Conservation (phyloP, 129 eudicot genomes). For the Cynara cardunculus region DNA sequence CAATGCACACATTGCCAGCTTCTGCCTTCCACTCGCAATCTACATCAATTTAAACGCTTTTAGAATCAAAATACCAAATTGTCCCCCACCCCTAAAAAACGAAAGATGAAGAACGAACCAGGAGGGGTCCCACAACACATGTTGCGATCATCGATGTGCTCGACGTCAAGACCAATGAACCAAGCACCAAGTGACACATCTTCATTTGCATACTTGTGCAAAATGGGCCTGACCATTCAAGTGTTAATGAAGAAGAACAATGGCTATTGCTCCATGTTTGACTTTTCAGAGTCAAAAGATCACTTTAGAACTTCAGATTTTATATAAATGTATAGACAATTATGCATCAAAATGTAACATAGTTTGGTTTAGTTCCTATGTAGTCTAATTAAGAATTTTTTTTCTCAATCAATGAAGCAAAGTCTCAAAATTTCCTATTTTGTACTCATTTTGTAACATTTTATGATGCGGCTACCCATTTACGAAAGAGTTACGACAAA, state of each 20-base stretch:
- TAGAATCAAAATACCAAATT: neutral
- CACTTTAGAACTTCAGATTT: neutral
- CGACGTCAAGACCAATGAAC: conserved; percentile 88
- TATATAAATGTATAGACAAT: neutral
- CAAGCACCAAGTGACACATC: conserved; percentile 84
- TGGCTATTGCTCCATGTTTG: neutral
- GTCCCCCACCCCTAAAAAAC: too few species aligned
- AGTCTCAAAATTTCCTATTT: neutral
- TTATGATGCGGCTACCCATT: neutral
- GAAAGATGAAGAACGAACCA: conserved; percentile 34
- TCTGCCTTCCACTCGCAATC: conserved; percentile 89
- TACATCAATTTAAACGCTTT: conserved; percentile 3
- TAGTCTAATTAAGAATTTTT: neutral
- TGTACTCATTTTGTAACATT: neutral
- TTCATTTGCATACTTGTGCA: conserved; percentile 83
- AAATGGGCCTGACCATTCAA: conserved; percentile 53
- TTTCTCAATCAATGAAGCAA: neutral
- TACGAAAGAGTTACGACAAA: neutral
- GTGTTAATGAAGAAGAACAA: neutral
- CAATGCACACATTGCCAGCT: conserved; percentile 72
- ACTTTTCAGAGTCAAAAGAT: conserved; percentile 4
- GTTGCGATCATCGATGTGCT: conserved; percentile 73
- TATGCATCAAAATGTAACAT: neutral
- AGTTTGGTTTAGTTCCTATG: neutral
- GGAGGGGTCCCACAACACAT: conserved; percentile 95